Base-by-base conservation (phyloP, 306 rosid species). In the Trifolium subterraneum region DNA sequence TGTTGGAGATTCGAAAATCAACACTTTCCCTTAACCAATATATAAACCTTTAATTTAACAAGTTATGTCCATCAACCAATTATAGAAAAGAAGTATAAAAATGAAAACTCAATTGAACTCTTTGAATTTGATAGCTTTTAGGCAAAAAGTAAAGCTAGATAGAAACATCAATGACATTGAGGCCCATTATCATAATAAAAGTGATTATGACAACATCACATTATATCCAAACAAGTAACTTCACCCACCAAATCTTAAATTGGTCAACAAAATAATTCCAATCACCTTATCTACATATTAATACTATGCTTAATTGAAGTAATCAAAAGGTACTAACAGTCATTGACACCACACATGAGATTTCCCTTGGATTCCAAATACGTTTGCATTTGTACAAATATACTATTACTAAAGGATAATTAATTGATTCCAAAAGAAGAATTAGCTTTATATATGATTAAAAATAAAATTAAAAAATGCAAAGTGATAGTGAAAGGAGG, bases 281-380 rank as follows among this genome's bases (percentile, higher is more conserved):
- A 56, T 56, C 60, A 80, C 79, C 79, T 61, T 68, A 80, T 80
- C 75, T 59, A 7, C 65, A 27, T 68, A 60, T 73, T 62, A 64
- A 79, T 52, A 63, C 12, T 72, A 25, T 10, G 35, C 74, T 72
- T 44, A 19, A 56, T 73, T 73, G 75, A 75, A 75, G 80, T 16
- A 75, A 63, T 22, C 35, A n/a, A 81, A 81, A 70, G 68, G 64
- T 81, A 66, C 36, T 51, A 81, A 61, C 78, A 18, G 23, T 61
- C 68, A 76, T 74, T 79, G 83, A 80, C 81, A 70, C 72, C 42
- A 64, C 63, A 44, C 42, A 71, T 45, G 72, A 74, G 71, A 76
- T 62, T 29, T 74, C 75, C 86, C 13, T 86, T 79, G 91, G 91
- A 85, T 88, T 84, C 96, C 87, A 81, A 71, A 76, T 78, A 79